Evolutionary conservation across 306 rosid genomes (phyloP), one percentile per base, ranked within the genome.

Genomic region (Cercis canadensis): DNA sequence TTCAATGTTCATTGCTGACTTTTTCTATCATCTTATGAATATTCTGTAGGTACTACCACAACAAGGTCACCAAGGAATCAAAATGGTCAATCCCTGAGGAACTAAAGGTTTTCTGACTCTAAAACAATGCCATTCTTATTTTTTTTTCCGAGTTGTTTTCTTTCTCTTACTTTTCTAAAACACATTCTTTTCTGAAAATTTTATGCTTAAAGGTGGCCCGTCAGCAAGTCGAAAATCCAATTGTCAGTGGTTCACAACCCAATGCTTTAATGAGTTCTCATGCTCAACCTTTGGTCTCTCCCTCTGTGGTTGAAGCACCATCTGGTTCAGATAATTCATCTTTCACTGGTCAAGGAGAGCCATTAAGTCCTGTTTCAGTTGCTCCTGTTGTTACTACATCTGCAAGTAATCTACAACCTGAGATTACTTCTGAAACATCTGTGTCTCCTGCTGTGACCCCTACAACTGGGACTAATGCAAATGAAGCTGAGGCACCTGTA

Each of bases 31-130:
- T 66, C 55, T 49, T 47, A 41, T 84, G 83, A n/a, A 64, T 81
- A 44, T 67, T 78, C 67, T 70, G 31, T 82, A 93, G 98, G 91
- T 93, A 93, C 78, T 93, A 77, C 78, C 81, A 83, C 82, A 93
- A 93, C 82, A 93, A 88, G 80, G 74, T 81, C 74, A 80, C 97
- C 43, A 93, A 78, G 78, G 93, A 90, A 82, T 93, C 98, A 10
- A 93, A 89, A 82, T 93, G 98, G 98, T 74, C 62, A 21, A 85
- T 90, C 61, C 98, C 98, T 19, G 92, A 87, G 83, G 97, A 93
- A 46, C 76, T 90, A 73, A 93, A 90, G 97, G 98, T 90, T 73
- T 69, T 21, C 76, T 72, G 57, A 69, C 65, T 17, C 57, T 41
- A 64, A 69, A 69, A 68, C 53, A 50, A 51, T 36, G 8, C 41